phyloP scores from a whole-genome alignment of 352 stramenopile species.

The Phytopythium sindhum region DNA sequence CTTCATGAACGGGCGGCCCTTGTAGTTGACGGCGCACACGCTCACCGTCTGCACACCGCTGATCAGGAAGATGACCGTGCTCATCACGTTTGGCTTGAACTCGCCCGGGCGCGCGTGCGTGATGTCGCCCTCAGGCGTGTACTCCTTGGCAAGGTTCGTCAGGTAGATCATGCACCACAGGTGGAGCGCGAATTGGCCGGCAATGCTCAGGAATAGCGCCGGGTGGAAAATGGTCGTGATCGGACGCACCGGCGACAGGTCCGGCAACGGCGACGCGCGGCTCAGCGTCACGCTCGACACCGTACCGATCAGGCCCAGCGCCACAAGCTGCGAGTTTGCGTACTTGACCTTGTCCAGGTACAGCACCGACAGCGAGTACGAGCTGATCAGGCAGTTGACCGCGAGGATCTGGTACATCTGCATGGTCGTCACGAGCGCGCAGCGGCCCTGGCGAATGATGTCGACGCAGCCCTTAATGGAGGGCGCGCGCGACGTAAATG shows the following conservation, averaged over 20 bases:
- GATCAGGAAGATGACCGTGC: conserved; percentile 98
- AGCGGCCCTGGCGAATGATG: conserved; percentile 97
- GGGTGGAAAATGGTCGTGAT: conserved; percentile 95
- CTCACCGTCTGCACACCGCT: conserved; percentile 94
- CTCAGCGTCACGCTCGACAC: conserved; percentile 85
- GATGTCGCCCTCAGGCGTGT: conserved; percentile 80
- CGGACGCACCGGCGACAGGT: conserved; percentile 91
- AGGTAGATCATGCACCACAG: conserved; percentile 92
- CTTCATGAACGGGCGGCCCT: conserved; percentile 98
- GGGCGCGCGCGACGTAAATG: conserved; percentile 96
- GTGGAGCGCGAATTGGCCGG: conserved; percentile 95
- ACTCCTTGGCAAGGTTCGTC: conserved; percentile 89
- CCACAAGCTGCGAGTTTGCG: conserved; percentile 95
- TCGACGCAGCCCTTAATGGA: conserved; percentile 91
- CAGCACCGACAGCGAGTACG: conserved; percentile 97
- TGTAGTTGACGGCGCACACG: conserved; percentile 99
- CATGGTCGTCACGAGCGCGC: conserved; percentile 98
- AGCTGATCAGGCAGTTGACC: conserved; percentile 98
- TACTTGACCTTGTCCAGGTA: conserved; percentile 99
- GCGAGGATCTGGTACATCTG: conserved; percentile 99
- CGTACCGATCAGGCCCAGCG: conserved; percentile 84
- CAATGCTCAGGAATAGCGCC: conserved; percentile 92
- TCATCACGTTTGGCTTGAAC: conserved; percentile 98
- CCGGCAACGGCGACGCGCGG: conserved; percentile 91
- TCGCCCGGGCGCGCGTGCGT: conserved; percentile 76